Evolutionary conservation across 108 stramenopile genomes (phyloP).

Genomic region (Cyclotella baltica): DNA sequence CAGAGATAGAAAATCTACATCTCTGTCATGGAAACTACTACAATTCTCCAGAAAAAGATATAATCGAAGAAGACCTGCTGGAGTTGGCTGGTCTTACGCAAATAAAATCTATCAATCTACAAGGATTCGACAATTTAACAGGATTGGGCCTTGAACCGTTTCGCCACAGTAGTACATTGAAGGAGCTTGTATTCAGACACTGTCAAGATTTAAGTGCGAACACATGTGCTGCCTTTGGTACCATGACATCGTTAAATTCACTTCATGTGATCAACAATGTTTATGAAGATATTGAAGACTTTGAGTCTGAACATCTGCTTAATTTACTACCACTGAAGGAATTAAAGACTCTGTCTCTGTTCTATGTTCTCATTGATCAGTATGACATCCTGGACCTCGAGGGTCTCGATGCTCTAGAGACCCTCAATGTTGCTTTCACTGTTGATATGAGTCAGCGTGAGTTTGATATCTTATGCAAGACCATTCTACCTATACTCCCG

Average conservation of each 20-base stretch:
- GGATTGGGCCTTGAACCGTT: background rate
- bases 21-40: background rate
- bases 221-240: background rate
- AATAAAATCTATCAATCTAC: background rate
- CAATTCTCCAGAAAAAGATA: background rate
- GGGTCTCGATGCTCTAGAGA: background rate
- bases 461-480: background rate
- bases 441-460: background rate
- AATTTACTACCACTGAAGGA: background rate
- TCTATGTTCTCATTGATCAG: constrained; percentile 2
- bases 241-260: background rate
- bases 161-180: background rate
- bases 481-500: background rate
- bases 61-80: background rate
- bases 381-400: background rate
- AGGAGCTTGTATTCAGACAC: background rate
- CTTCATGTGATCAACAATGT: background rate
- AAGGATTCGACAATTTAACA: background rate
- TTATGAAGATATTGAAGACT: background rate
- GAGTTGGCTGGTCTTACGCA: background rate
- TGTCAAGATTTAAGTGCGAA: background rate
- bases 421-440: background rate
- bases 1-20: background rate
- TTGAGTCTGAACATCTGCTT: background rate
- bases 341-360: background rate